Evolutionary conservation across 257 asterid species (phyloP), one percentile per base, ranked within the genome.

Genomic region (Forsythia viridissima): DNA sequence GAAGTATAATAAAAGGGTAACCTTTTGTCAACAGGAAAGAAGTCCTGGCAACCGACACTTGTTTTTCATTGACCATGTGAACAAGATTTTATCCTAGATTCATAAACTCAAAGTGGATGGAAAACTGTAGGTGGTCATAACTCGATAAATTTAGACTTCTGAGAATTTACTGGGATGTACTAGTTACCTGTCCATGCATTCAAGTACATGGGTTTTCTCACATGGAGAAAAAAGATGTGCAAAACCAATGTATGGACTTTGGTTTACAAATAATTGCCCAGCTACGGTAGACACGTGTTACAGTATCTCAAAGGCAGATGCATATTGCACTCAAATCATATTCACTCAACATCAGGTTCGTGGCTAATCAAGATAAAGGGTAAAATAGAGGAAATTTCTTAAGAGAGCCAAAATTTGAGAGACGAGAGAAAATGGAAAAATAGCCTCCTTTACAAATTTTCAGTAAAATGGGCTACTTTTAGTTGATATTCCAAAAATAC

Each of bases 301-400:
- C 55, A 52, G 42, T 40, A 71, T 79, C 80, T 81, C 41, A 77
- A 8, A 83, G 34, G 55, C 59, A 37, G 42, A 59, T 57, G 67
- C 21, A 24, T 37, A 57, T 8, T 79, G 1, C 20, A n/a, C 72
- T 61, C 34, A 13, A 51, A 42, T 71, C 71, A 73, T 40, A 77
- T 72, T 24, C 34, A 30, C 34, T 72, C 69, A 80, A 78, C 66
- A 69, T 63, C 71, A 78, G 59, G 59, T 61, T 72, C 61, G 79
- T 74, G 41, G 72, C 59, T 11, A 8, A 15, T 55, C 80, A 80
- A 71, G 80, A 75, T 8, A 59, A 63, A 46, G 15, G 15, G 34
- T n/a, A 57, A 18, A 55, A 57, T 57, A n/a, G 20, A 51, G 30
- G 24, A 57, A 57, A 18, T 57, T 57, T 57, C 66, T 57, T 57